Percentiles rank a stretch among this genome's conserved stretches.
phyloP scores from a whole-genome alignment of 148 eudicot genomes.

The Limonium bicolor region DNA sequence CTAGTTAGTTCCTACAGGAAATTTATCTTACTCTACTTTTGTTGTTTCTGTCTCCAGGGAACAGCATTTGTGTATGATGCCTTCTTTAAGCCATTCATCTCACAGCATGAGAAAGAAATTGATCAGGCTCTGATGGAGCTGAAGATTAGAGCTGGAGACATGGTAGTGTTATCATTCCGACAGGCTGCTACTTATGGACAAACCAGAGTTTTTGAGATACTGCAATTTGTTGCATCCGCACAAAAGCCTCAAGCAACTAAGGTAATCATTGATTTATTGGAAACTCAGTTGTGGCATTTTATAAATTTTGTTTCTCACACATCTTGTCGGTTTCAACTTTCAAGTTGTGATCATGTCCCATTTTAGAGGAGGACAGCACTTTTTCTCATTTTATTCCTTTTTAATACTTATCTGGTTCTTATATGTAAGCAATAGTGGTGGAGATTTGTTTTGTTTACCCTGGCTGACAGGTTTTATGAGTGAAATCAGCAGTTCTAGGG shows the following conservation, averaged over 20 bases:
- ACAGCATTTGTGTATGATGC: conserved; percentile 78
- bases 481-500: no score
- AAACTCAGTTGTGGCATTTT: background rate
- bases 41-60: conserved; percentile 37
- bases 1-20: background rate
- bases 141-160: conserved; percentile 79
- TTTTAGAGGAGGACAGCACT: background rate
- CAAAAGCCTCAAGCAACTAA: conserved; percentile 49
- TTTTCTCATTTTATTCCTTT: background rate
- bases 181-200: conserved; percentile 62
- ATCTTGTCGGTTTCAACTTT: background rate
- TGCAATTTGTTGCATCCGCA: conserved; percentile 72
- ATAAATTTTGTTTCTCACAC: background rate
- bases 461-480: no score
- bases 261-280: conserved; percentile 20
- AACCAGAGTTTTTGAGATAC: conserved; percentile 69
- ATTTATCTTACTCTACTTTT: background rate
- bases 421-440: background rate
- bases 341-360: background rate
- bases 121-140: conserved; percentile 81
- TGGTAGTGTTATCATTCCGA: conserved; percentile 58
- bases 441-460: no score
- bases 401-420: no score
- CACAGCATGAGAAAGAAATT: conserved; percentile 84
- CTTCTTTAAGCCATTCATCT: conserved; percentile 69